Conservation (phyloP, 345 rosid species). For the Sisymbrium altissimum region DNA sequence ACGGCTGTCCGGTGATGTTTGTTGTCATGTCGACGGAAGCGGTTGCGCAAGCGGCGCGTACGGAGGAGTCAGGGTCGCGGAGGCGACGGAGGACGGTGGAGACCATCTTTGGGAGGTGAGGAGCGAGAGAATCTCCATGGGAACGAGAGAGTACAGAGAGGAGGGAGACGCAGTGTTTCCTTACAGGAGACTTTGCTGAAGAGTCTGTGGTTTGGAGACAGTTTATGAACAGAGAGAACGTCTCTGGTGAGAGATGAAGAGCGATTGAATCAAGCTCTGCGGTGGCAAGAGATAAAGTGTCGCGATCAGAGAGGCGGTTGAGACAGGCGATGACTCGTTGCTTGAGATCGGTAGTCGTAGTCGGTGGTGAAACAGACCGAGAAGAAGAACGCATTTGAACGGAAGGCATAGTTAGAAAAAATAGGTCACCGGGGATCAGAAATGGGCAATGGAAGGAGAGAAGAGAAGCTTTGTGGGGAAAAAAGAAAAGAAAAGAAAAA, state of each 20-base stretch:
- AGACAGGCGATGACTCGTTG: slow-evolving; percentile 78
- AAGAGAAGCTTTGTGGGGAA: slow-evolving; percentile 26
- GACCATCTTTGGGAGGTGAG: slow-evolving; percentile 75
- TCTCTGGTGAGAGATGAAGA: slow-evolving; percentile 44
- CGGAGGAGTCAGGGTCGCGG: slow-evolving; percentile 80
- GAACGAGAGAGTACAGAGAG: slow-evolving; percentile 70
- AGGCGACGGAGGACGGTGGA: slow-evolving; percentile 75
- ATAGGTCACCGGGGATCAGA: not conserved
- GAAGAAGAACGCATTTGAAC: slow-evolving; percentile 41
- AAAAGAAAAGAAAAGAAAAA: slow-evolving; percentile 10
- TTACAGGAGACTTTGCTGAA: slow-evolving; percentile 64
- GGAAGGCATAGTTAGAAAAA: slow-evolving; percentile 27
- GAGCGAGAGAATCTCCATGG: slow-evolving; percentile 69
- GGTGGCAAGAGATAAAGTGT: slow-evolving; percentile 72
- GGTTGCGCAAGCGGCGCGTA: slow-evolving; percentile 74
- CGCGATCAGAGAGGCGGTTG: slow-evolving; percentile 93
- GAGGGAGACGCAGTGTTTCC: slow-evolving; percentile 74
- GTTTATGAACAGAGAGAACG: slow-evolving; percentile 63
- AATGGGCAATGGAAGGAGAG: not conserved
- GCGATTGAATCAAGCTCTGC: slow-evolving; percentile 90
- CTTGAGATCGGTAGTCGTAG: slow-evolving; percentile 48
- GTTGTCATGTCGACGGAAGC: slow-evolving; percentile 70
- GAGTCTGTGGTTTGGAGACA: slow-evolving; percentile 80
- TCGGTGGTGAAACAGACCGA: slow-evolving; percentile 28
- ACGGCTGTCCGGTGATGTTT: slow-evolving; percentile 50